Base-by-base conservation (phyloP, 495 filamentous ascomycete genomes). In the Lindgomyces ingoldianus region DNA sequence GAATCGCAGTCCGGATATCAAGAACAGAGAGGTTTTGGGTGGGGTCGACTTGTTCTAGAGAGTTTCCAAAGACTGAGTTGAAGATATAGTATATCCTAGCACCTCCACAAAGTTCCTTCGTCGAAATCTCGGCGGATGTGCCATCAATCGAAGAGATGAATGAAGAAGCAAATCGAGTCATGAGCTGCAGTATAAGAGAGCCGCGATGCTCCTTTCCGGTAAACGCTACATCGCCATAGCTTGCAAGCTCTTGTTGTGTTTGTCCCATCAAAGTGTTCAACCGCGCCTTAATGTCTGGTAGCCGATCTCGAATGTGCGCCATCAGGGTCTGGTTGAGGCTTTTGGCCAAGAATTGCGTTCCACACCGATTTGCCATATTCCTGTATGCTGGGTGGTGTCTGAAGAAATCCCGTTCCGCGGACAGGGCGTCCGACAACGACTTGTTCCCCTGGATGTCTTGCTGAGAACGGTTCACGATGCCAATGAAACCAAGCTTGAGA, bases 41-140 rank as follows among this genome's bases (percentile, higher is more conserved):
- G 4, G 94, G 94, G 69, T 98, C 93, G 64, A 99, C 96, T 6
- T 91, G 89, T 74, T 98, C 95, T 24, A 99, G 79, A 10, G 93
- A 96, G 76, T 95, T 96, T 49, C 94, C 95, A 76, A 98, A 99
- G 14, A 99, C 95, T 41, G 93, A 96, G 75, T 99, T 99, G 81
- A 99, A 99, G 54, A 99, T 98, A 76, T 99, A 99, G 77, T 99
- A 99, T 64, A 99, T 97, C 24, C 94, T 85, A 18, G 94, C 94
- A 61, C 94, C 94, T 68, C 94, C 94, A 71, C 94, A 96, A 3
- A 99, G 87, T 72, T 99, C 94, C 75, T 98, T 98, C 6, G 94
- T 99, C 8, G 95, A 97, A 62, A 99, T 98, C 71, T 99, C 95
- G 22, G 93, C 95, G 0, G 92, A 96, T 18, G 94, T 98, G 74